Evolutionary conservation across 2,329 filamentous ascomycete genomes (phyloP), one percentile per base, ranked within the genome.

Genomic region (Xylaria sp.): DNA sequence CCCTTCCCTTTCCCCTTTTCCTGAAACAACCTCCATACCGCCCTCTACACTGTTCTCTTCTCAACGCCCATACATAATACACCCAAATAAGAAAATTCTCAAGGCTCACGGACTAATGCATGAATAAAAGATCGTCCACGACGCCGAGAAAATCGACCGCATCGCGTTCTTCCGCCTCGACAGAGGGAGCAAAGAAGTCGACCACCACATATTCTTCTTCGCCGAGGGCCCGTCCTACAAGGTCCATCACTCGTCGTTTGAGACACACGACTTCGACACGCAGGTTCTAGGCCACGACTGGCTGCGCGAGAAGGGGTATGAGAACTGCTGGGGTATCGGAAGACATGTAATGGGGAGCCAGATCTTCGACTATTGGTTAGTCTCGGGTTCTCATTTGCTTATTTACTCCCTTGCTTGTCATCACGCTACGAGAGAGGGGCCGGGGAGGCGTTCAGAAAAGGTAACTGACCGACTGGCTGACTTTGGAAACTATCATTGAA

Each of bases 301-400:
- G 88, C 80, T 93, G 70, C 83, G 83, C 1, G 81, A 87, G 70
- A 87, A 89, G 77, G 88, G 87, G 1, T 91, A 91, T 76, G 85
- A 84, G 74, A 87, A 84, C 73, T 89, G 89, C 70, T 93, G 91
- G 91, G 91, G 91, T 1, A 87, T 93, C 0, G 91, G 91, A 0
- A 80, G 91, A 62, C 91, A 93, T 81, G 86, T 92, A 25, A 83
- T 92, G 73, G 91, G 91, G 3, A 89, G 86, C 71, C 91, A 92
- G 80, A 88, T 93, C 61, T 93, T 93, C 73, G 90, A 92, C 75
- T 92, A 92, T 78, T 92, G 89, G 89, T 88, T 81, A 74, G 87
- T 84, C 4, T n/a, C 3, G 6, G 6, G 1, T 18, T 37, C 4
- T 34, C 3, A 18, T 18, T 57, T 57, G 5, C 23, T 57, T 25